These are phyloP conservation scores for Aspergillus chevalieri DNA, from an alignment of 2,329 filamentous ascomycete genomes.

Conservation along the genomic window DNA sequence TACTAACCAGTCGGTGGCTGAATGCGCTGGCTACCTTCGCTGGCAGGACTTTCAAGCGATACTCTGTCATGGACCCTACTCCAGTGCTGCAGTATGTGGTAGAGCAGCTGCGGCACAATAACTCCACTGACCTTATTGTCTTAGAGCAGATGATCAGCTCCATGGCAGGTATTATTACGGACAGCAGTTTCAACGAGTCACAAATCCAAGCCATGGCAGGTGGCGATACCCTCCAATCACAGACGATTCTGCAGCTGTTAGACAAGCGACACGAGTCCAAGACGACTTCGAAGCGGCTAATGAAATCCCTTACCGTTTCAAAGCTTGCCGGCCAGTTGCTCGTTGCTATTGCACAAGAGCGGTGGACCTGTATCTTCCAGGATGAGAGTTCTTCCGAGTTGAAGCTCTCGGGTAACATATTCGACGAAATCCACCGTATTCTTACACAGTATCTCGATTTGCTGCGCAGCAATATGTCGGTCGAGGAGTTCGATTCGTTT, in stretches of 20 bases:
- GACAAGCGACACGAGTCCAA: constrained; percentile 74
- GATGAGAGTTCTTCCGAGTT: constrained; percentile 62
- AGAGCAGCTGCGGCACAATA: constrained; percentile 71
- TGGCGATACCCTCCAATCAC: constrained; percentile 69
- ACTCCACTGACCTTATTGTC: constrained; percentile 85
- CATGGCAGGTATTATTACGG: constrained; percentile 89
- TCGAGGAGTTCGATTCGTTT: constrained; percentile 68
- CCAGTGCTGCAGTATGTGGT: constrained; percentile 88
- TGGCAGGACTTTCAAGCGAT: constrained; percentile 81
- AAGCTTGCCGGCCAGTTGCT: constrained; percentile 75
- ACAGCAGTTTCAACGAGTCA: constrained; percentile 79
- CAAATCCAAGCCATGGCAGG: constrained; percentile 86
- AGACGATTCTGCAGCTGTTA: constrained; percentile 71
- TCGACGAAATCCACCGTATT: constrained; percentile 83
- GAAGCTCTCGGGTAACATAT: constrained; percentile 79
- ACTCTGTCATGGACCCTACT: constrained; percentile 72
- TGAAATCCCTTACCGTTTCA: constrained; percentile 70
- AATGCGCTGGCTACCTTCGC: constrained; percentile 85
- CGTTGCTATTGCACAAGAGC: constrained; percentile 85
- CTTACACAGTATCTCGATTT: constrained; percentile 85
- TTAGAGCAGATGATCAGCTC: constrained; percentile 82
- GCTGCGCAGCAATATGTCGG: constrained; percentile 69
- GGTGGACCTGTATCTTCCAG: constrained; percentile 76
- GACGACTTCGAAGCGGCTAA: constrained; percentile 70
- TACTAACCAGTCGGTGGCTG: constrained; percentile 86